Base-by-base conservation (phyloP, 2,329 filamentous ascomycete species). In the Monascus ruber region DNA sequence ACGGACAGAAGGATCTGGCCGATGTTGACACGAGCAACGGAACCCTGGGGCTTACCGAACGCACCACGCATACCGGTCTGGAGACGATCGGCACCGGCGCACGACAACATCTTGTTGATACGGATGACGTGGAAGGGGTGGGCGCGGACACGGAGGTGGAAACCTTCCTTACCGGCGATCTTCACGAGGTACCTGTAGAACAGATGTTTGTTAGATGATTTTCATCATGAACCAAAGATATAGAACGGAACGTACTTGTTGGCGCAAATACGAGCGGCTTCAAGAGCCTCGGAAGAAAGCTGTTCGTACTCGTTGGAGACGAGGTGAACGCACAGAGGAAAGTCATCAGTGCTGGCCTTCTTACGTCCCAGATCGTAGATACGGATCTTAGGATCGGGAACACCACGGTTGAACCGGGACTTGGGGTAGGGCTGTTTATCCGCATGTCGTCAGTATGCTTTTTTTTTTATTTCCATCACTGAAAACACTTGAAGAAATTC, bases 41-140 rank as follows among this genome's bases (percentile, higher is more conserved):
- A 83, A 68, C 91, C 91, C 79, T 96, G 94, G 71, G 91, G 91
- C 83, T 98, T 98, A 68, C 91, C 91, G 82, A 87, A 98, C 61
- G 91, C 91, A 82, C 91, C 91, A 83, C 91, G 89, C 91, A 98
- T 98, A 79, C 91, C 91, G 60, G 91, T 98, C 76, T 98, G 91
- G 72, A 98, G 79, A 83, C 91, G 87, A 96, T 98, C 91, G 82
- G 91, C 91, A 80, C 91, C 91, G 65, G 91, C 91, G 73, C 91
- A 98, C 68, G 91, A 96, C 86, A 98, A 89, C 91, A 98, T 98
- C 85, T 98, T 98, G 87, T 98, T 98, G 88, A 98, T 98, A 74
- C 91, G 91, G 79, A 98, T 84, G 74, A 98, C 91, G 79, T 98
- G 91, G 86, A 85, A 98, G 56, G 91, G 91, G 80, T 98, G 91